Base-by-base conservation (phyloP, 805 yeast genomes). In the Lipomyces sp. region DNA sequence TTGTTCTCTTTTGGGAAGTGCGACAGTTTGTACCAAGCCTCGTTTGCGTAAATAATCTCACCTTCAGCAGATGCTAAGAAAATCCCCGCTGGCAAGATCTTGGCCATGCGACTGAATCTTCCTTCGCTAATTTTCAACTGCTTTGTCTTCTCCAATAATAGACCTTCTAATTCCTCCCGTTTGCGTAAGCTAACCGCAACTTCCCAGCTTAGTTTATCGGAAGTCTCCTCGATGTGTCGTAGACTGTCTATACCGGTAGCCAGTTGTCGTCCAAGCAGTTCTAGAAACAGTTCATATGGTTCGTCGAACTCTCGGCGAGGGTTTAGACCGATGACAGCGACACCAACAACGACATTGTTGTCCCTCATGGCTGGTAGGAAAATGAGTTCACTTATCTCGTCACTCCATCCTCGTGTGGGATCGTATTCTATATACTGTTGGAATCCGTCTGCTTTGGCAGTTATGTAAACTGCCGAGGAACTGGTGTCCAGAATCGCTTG, bases 391-490 rank as follows among this genome's bases (percentile, higher is more conserved):
- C 30, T 50, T 33, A 68, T 48, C 33, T 58, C 63, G 30, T 69
- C 72, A 37, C 65, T 57, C 72, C 72, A 69, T 24, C 72, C 72
- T 3, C 71, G 65, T 10, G 69, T 61, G 29, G 71, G 71, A 34
- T 64, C 70, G 51, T 67, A 62, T 33, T 64, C 63, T 10, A 68
- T 64, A 35, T 60, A 67, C 13, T 53, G 15, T 13, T 63, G 57
- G 60, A 69, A 64, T 3, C 58, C 71, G 55, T 62, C 66, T 0
- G 66, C 62, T 53, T 48, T 37, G 15, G 70, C 45, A 35, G 60
- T 65, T 34, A 67, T 67, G 53, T 66, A 63, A 24, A 62, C 63
- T 4, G 66, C 71, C 2, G 71, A 66, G 6, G 57, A 29, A 15
- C 64, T 56, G 2, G 67, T 60, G 53, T 67, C 71, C 10, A 68